Conservation (phyloP, 208 protist genomes). For the Leishmania tarentolae region DNA sequence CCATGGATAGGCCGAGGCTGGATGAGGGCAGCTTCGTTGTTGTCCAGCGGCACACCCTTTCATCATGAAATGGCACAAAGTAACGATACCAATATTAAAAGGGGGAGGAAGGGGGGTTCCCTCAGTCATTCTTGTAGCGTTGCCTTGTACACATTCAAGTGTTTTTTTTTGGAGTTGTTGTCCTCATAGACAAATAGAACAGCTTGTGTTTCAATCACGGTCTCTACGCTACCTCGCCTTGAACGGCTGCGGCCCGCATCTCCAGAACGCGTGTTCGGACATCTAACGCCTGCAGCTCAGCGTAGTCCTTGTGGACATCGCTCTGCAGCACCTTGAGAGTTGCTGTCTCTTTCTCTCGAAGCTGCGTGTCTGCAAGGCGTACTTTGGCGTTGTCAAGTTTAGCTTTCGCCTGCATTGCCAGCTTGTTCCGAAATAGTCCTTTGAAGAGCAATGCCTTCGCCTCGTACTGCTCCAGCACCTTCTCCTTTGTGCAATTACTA, state of each 20-base stretch:
- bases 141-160: not conserved
- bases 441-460: slow-evolving; percentile 66
- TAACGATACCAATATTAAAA: not conserved
- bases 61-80: not conserved
- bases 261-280: slow-evolving; percentile 70
- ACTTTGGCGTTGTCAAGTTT: slow-evolving; percentile 82
- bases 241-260: slow-evolving; percentile 46
- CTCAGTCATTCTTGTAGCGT: not conserved
- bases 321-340: slow-evolving; percentile 39
- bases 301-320: slow-evolving; percentile 34
- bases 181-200: not conserved
- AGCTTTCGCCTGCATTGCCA: slow-evolving; percentile 77
- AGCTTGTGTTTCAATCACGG: not conserved
- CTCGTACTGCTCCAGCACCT: slow-evolving; percentile 60
- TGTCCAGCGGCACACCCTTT: not conserved
- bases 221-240: not conserved
- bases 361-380: slow-evolving; percentile 62
- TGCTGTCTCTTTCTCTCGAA: slow-evolving; percentile 59
- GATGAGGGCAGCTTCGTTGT: not conserved
- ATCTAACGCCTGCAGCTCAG: slow-evolving; percentile 61
- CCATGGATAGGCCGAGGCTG: not conserved
- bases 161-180: not conserved
- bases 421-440: slow-evolving; percentile 71
- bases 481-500: slow-evolving; percentile 44
- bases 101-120: too few species aligned